Evolutionary conservation across 2,329 filamentous ascomycete species (phyloP).

Genomic region (Fusarium xyrophilum): DNA sequence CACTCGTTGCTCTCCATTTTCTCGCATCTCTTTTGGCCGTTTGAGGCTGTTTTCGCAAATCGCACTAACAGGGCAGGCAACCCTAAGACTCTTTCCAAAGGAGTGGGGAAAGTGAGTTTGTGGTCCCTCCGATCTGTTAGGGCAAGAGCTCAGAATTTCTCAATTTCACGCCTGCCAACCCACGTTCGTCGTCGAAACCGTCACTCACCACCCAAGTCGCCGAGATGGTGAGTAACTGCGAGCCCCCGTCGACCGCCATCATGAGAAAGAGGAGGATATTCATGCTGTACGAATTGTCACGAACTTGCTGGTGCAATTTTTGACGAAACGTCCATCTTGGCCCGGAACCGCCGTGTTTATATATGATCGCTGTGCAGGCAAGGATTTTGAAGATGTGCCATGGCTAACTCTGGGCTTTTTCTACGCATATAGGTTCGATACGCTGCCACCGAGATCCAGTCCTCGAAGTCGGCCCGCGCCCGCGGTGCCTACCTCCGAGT

Average conservation of each 20-base stretch:
- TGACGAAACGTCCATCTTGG: slow-evolving; percentile 6
- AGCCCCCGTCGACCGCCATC: slow-evolving; percentile 33
- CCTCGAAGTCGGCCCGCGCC: slow-evolving; percentile 94
- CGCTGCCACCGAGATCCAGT: slow-evolving; percentile 86
- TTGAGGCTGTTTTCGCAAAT: neutral
- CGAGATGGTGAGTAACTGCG: slow-evolving; percentile 62
- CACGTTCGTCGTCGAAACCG: slow-evolving; percentile 59
- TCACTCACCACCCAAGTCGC: slow-evolving; percentile 59
- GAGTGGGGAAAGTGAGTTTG: slow-evolving; percentile 55
- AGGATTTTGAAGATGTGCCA: slow-evolving; percentile 12
- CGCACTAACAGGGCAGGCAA: slow-evolving; percentile 47
- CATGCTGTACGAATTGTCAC: slow-evolving; percentile 12
- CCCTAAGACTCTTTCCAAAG: slow-evolving; percentile 50
- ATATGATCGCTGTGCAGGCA: slow-evolving; percentile 1
- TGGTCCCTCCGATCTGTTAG: slow-evolving; percentile 47
- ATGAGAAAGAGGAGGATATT: slow-evolving; percentile 34
- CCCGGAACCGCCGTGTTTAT: neutral
- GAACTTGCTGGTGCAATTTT: slow-evolving; percentile 23
- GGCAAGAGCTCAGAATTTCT: slow-evolving; percentile 58
- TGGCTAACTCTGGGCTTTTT: slow-evolving; percentile 38
- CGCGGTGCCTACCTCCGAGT: slow-evolving; percentile 99
- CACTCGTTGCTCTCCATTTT: neutral
- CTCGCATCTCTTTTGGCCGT: slow-evolving; percentile 15
- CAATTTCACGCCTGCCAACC: slow-evolving; percentile 54
- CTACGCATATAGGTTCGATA: slow-evolving; percentile 77